phyloP scores from a whole-genome alignment of 2,329 filamentous ascomycete species.

The Phialocephala sp. region DNA sequence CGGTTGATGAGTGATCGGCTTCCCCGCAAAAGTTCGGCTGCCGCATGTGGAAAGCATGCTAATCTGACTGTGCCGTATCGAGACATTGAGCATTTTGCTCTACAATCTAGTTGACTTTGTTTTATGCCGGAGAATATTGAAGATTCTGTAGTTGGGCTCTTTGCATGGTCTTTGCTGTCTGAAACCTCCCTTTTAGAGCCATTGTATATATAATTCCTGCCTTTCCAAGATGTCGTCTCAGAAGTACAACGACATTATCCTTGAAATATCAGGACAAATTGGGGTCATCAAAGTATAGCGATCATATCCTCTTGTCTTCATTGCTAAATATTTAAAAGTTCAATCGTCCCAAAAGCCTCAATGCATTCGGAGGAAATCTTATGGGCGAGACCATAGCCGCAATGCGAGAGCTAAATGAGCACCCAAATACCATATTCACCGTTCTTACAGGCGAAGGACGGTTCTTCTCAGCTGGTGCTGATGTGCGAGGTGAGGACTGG shows the following conservation, averaged over 20 bases:
- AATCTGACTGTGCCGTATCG: neutral
- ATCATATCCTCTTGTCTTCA: no score
- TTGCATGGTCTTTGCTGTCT: neutral
- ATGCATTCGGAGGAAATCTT: slow-evolving; percentile 54
- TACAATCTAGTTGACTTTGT: neutral
- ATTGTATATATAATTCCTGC: neutral
- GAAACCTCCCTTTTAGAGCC: neutral
- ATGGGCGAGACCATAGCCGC: slow-evolving; percentile 50
- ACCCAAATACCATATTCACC: slow-evolving; percentile 56
- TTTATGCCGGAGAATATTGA: neutral
- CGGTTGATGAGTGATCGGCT: slow-evolving; percentile 22
- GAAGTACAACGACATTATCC: slow-evolving; percentile 50
- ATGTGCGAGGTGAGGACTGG: slow-evolving; percentile 47
- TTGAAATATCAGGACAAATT: slow-evolving; percentile 50
- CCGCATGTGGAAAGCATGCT: neutral
- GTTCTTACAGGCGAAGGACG: slow-evolving; percentile 56
- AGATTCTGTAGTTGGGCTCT: neutral
- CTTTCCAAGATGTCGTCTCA: slow-evolving; percentile 23
- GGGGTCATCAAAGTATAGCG: slow-evolving; percentile 50
- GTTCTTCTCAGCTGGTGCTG: slow-evolving; percentile 56
- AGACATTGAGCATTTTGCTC: neutral
- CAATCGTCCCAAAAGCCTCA: slow-evolving; percentile 54
- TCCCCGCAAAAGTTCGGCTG: slow-evolving; percentile 5
- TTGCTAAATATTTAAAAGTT: slow-evolving; percentile 51
- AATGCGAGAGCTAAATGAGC: slow-evolving; percentile 50